phyloP scores from a whole-genome alignment of 192 early-diverging fungal genomes.

The Coemansia sp. region DNA sequence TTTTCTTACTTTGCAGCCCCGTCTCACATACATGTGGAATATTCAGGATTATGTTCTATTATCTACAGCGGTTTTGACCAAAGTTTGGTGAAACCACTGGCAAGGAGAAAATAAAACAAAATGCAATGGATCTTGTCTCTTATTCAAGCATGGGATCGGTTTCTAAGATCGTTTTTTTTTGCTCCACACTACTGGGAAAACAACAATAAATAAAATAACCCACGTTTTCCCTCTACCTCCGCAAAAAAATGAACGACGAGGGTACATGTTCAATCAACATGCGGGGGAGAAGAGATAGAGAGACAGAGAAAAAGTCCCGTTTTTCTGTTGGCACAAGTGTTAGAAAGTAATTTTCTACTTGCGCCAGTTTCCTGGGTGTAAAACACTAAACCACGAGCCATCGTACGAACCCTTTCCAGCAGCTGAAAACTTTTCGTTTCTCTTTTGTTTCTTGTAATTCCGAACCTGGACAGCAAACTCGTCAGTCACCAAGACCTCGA shows the following conservation, averaged over 20 bases:
- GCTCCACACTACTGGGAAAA: neutral
- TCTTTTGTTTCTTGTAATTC: neutral
- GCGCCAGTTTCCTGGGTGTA: constrained; percentile 39
- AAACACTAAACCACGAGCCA: constrained; percentile 47
- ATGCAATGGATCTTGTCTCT: neutral
- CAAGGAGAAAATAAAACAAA: neutral
- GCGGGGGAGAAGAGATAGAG: neutral
- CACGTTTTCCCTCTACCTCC: too few species aligned
- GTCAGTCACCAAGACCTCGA: constrained; percentile 43
- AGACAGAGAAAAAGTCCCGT: too few species aligned
- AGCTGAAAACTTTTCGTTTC: constrained; percentile 22
- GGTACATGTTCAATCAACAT: too few species aligned
- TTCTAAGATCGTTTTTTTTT: neutral
- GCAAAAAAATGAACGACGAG: too few species aligned
- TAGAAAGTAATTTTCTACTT: constrained; percentile 13
- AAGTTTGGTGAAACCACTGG: neutral
- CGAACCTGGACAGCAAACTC: constrained; percentile 31
- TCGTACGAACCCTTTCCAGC: constrained; percentile 15
- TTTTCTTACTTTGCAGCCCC: too few species aligned
- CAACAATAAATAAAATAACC: neutral
- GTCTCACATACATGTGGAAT: too few species aligned
- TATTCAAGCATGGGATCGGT: neutral
- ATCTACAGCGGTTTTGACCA: too few species aligned
- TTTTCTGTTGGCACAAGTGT: neutral
- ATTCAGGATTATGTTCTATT: too few species aligned